Evolutionary conservation across 192 early-diverging fungal genomes (phyloP).

Genomic region (Mortierella hygrophila): DNA sequence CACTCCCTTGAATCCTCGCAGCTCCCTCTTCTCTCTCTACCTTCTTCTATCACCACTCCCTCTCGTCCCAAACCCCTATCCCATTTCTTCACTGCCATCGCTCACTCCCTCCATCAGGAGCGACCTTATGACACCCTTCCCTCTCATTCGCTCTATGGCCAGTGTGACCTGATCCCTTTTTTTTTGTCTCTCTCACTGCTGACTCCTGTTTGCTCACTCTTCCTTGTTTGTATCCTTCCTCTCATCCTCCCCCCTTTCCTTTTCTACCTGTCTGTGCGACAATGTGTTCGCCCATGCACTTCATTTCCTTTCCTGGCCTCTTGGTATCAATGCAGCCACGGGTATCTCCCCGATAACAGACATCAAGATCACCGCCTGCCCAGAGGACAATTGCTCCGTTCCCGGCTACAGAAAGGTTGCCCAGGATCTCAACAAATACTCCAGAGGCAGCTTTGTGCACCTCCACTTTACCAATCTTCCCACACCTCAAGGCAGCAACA

Average conservation of each 20-base stretch:
- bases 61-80: background rate
- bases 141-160: background rate
- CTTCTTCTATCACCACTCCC: background rate
- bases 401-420: conserved; percentile 43
- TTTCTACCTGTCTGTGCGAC: background rate
- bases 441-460: conserved; percentile 49
- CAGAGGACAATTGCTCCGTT: conserved; percentile 35
- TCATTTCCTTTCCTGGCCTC: background rate
- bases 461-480: conserved; percentile 34
- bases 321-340: background rate
- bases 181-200: background rate
- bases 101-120: background rate
- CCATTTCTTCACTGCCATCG: background rate
- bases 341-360: conserved; percentile 29
- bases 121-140: background rate
- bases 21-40: background rate
- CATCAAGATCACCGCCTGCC: conserved; percentile 36
- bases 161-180: background rate
- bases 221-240: background rate
- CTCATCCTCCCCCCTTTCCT: background rate
- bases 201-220: background rate
- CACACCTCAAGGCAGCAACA: background rate
- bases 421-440: conserved; percentile 46
- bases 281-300: background rate
- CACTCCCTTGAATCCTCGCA: background rate